Conservation (phyloP, 768 basidiomycete genomes). For the Sporobolomyces roseus region DNA sequence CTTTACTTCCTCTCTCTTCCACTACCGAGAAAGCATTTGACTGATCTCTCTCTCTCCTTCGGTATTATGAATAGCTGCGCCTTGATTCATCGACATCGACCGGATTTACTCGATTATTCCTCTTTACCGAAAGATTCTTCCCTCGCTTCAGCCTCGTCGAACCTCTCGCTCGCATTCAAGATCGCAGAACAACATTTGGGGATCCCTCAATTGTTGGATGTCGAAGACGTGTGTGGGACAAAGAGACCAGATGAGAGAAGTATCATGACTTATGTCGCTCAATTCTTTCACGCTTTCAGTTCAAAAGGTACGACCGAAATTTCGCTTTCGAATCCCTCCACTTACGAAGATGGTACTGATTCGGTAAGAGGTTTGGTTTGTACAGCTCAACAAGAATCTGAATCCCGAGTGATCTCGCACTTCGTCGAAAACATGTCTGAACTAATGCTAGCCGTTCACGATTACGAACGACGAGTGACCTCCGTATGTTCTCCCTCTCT, state of each 20-base stretch:
- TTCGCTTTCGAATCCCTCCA: not conserved
- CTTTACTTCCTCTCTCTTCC: slow-evolving; percentile 52
- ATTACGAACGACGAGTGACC: slow-evolving; percentile 82
- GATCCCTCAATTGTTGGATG: slow-evolving; percentile 96
- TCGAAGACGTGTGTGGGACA: slow-evolving; percentile 86
- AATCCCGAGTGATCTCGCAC: slow-evolving; percentile 86
- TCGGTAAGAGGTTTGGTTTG: not conserved
- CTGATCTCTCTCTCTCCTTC: slow-evolving; percentile 52
- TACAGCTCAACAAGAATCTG: slow-evolving; percentile 88
- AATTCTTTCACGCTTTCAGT: slow-evolving; percentile 96
- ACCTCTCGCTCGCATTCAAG: slow-evolving; percentile 80
- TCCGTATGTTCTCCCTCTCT: slow-evolving; percentile 53
- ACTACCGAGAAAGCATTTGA: not conserved
- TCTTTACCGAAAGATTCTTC: slow-evolving; percentile 65
- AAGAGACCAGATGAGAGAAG: slow-evolving; percentile 88
- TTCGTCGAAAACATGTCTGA: slow-evolving; percentile 94
- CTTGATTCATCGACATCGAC: slow-evolving; percentile 93
- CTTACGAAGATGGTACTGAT: not conserved
- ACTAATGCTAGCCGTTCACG: slow-evolving; percentile 79
- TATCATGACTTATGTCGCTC: slow-evolving; percentile 97
- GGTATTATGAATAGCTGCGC: slow-evolving; percentile 81
- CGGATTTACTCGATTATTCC: slow-evolving; percentile 87
- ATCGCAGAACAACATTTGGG: slow-evolving; percentile 81
- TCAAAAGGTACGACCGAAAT: slow-evolving; percentile 69
- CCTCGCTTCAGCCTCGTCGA: slow-evolving; percentile 63